phyloP scores from a whole-genome alignment of 139 green algal genomes.

The Tetraselmis chui region DNA sequence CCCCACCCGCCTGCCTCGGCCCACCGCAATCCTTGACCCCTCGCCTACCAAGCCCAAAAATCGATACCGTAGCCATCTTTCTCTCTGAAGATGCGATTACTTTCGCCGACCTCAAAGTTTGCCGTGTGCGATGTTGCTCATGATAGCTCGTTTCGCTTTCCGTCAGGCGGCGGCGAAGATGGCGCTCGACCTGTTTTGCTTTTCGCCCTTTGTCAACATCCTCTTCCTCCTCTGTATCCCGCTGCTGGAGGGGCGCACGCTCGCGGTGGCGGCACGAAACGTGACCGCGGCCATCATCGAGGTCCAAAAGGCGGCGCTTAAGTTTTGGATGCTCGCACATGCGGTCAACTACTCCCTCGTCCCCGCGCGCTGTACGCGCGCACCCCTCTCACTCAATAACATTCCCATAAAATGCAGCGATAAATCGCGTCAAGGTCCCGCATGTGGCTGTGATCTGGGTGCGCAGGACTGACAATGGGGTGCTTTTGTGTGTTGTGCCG shows the following conservation, averaged over 20 bases:
- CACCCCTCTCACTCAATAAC: too few species aligned
- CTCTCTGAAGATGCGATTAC: too few species aligned
- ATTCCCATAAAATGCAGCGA: background rate
- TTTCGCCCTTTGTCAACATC: background rate
- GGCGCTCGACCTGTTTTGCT: background rate
- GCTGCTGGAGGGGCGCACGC: background rate
- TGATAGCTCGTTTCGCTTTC: too few species aligned
- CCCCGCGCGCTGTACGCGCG: background rate
- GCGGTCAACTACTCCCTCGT: background rate
- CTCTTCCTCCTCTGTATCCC: background rate
- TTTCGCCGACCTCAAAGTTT: too few species aligned
- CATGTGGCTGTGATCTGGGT: too few species aligned
- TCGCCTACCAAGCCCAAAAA: too few species aligned
- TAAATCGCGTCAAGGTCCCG: background rate
- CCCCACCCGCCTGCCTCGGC: too few species aligned
- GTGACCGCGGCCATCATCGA: background rate
- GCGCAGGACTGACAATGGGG: too few species aligned
- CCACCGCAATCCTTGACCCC: too few species aligned
- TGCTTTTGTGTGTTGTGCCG: background rate
- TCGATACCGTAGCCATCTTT: too few species aligned
- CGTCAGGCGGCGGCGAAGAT: background rate
- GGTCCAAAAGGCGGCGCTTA: background rate
- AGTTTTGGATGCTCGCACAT: background rate
- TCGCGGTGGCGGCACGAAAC: background rate
- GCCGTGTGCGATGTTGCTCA: too few species aligned